These are phyloP conservation scores for Skeletonema potamos DNA, from an alignment of 108 stramenopile genomes.

Conservation along the genomic window DNA sequence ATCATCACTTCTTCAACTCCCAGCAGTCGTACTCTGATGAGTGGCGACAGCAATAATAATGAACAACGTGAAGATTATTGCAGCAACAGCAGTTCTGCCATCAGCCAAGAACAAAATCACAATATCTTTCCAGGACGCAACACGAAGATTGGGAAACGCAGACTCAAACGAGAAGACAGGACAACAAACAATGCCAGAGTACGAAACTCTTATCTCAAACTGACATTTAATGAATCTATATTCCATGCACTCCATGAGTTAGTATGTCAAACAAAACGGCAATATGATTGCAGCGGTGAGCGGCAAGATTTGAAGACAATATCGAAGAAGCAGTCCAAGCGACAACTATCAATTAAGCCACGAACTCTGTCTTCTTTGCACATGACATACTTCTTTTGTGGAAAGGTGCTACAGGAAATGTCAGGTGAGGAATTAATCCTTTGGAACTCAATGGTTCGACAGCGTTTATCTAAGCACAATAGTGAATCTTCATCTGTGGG, in stretches of 20 bases:
- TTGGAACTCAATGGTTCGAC: conserved; percentile 37
- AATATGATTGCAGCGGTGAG: conserved; percentile 3
- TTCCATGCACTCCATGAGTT: conserved; percentile 31
- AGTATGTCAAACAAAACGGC: neutral
- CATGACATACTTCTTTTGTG: conserved; percentile 69
- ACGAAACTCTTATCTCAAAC: conserved; percentile 58
- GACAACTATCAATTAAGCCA: conserved; percentile 29
- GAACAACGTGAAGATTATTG: too few relatives aligned
- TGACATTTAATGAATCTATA: conserved; percentile 42
- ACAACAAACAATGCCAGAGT: conserved; percentile 13
- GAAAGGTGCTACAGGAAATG: conserved; percentile 45
- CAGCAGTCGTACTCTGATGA: neutral
- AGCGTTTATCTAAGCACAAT: conserved; percentile 5
- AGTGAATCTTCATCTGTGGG: neutral
- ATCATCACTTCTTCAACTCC: neutral
- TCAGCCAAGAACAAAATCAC: neutral
- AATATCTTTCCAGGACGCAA: neutral
- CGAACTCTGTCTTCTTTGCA: conserved; percentile 55
- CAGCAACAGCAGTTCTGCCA: neutral
- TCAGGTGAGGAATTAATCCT: conserved; percentile 33
- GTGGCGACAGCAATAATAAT: neutral
- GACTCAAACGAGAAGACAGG: conserved; percentile 4
- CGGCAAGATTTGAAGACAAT: neutral
- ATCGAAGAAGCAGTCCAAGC: conserved; percentile 8
- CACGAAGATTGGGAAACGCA: conserved; percentile 6